Evolutionary conservation across 768 basidiomycete species (phyloP), one percentile per base, ranked within the genome.

Genomic region (Clitopilus hobsonii): DNA sequence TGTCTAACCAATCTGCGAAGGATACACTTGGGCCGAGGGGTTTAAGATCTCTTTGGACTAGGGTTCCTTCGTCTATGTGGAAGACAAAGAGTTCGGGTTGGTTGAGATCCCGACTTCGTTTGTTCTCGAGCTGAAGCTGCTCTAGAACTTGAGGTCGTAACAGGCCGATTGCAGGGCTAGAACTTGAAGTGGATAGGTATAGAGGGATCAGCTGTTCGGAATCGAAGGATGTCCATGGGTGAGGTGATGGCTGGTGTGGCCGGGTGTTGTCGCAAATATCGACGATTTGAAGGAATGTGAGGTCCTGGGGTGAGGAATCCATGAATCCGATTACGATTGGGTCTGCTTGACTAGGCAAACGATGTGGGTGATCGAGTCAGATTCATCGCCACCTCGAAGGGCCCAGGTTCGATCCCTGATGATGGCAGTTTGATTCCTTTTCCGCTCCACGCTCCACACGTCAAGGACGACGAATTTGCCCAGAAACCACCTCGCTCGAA

Each of bases 211-310:
- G 71, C 14, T 63, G 60, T 62, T 83, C 81, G 13, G 67, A 59
- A 51, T 72, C 68, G 14, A 68, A 68, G 4, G 68, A 53, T 16
- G 67, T 70, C 41, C 41, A 45, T 28, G 71, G 62, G 2, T 64
- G 60, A 50, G 62, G 62, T 50, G 69, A 55, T 55, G 63, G 54
- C 56, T 65, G 64, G 55, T 59, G 69, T 63, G 76, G 56, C 30
- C 72, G 76, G 53, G 83, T 83, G 67, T 94, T 94, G 68, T 94
- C 83, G 76, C 89, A 91, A 38, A 70, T 65, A 51, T 84, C 72
- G 57, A 94, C 70, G 55, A 94, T 65, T 23, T 86, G 78, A 23
- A 93, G 76, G 61, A 86, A 84, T 18, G 79, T 76, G 16, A 73
- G 61, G 55, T 64, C 58, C 26, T 45, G 14, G 2, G 16, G 10